Conservation (phyloP, 139 green algal species). For the Volvox reticuliferus region DNA sequence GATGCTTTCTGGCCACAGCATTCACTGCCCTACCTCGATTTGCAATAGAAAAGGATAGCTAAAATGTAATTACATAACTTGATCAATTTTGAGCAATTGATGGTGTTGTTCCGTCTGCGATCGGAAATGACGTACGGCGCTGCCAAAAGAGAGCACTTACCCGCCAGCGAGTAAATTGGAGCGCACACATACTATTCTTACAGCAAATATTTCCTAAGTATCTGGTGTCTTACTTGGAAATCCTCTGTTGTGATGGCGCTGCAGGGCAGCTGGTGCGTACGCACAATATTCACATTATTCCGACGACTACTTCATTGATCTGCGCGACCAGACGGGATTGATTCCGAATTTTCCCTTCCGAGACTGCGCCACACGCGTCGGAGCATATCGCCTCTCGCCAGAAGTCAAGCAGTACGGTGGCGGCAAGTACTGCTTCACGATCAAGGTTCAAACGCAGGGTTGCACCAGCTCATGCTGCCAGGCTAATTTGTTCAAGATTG, state of each 20-base stretch:
- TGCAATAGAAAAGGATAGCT: too few species aligned
- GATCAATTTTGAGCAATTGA: too few species aligned
- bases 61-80: too few species aligned
- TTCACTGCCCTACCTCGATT: too few species aligned
- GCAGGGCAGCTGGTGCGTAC: not conserved
- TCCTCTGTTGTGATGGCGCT: not conserved
- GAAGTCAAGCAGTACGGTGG: not conserved
- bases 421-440: constrained; percentile 6
- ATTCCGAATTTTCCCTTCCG: not conserved
- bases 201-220: not conserved
- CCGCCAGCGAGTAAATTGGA: too few species aligned
- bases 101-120: too few species aligned
- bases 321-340: not conserved
- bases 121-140: too few species aligned
- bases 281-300: not conserved
- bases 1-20: too few species aligned
- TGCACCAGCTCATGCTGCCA: not conserved
- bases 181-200: not conserved
- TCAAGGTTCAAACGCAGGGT: not conserved
- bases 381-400: not conserved
- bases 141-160: too few species aligned
- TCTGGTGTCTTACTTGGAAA: not conserved
- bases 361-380: not conserved
- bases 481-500: not conserved
- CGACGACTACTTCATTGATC: not conserved